A percentile compares a stretch with the other conserved stretches of the same genome.
phyloP scores from a whole-genome alignment of 1,139 yeast species.

The Taphrina flavorubra region DNA sequence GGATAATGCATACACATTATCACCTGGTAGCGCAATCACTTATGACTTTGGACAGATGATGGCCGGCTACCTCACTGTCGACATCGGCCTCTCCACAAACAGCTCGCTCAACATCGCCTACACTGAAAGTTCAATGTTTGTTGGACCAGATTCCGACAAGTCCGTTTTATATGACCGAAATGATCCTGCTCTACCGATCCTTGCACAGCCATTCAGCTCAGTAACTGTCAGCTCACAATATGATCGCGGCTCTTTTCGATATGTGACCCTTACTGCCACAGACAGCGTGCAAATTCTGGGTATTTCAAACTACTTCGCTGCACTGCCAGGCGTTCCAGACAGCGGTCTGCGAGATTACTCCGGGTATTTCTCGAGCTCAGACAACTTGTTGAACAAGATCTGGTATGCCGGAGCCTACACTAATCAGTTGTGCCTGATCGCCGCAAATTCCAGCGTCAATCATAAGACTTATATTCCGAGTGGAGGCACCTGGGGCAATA shows the following conservation, averaged over 20 bases:
- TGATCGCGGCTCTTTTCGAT: slow-evolving; percentile 1
- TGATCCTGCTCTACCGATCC: background rate
- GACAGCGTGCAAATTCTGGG: background rate
- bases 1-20: background rate
- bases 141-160: background rate
- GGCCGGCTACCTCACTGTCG: slow-evolving; percentile 1
- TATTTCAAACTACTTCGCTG: background rate
- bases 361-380: slow-evolving; percentile 5
- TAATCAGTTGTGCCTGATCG: background rate
- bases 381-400: slow-evolving; percentile 1
- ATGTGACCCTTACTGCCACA: slow-evolving; percentile 5
- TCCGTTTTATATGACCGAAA: background rate
- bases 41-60: background rate
- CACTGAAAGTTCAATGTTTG: background rate
- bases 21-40: background rate
- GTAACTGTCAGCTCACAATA: background rate
- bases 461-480: background rate
- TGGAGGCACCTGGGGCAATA: slow-evolving; percentile 3
- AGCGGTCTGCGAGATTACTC: background rate
- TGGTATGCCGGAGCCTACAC: slow-evolving; percentile 11
- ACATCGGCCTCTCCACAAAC: background rate
- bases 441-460: background rate
- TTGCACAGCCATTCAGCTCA: background rate
- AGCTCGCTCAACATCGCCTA: background rate
- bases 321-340: background rate